phyloP scores from a whole-genome alignment of 805 yeast genomes.

The Spathaspora girioi region DNA sequence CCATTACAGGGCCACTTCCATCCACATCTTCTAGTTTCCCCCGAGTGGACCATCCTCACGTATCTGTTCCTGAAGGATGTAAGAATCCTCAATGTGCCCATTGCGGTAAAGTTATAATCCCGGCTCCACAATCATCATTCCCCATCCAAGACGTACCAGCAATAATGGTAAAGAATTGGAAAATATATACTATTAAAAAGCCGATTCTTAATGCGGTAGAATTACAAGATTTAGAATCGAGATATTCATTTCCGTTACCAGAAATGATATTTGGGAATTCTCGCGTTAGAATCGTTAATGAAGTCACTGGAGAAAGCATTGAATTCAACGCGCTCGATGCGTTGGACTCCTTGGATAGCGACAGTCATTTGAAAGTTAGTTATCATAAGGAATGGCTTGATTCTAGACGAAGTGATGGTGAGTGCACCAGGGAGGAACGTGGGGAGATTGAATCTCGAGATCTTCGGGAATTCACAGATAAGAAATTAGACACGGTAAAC shows the following conservation, averaged over 20 bases:
- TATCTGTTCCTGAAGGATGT: constrained; percentile 39
- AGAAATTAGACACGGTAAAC: constrained; percentile 53
- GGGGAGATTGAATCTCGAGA: constrained; percentile 21
- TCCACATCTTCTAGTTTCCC: not conserved
- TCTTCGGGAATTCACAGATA: constrained; percentile 37
- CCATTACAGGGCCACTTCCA: not conserved
- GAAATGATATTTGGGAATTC: constrained; percentile 97
- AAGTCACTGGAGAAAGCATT: constrained; percentile 40
- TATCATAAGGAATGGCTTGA: constrained; percentile 81
- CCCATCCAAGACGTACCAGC: constrained; percentile 68
- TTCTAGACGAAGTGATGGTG: constrained; percentile 27
- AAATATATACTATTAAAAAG: constrained; percentile 62
- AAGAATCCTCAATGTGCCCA: constrained; percentile 50
- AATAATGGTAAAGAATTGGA: constrained; percentile 73
- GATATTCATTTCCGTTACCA: constrained; percentile 79
- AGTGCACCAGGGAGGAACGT: constrained; percentile 19
- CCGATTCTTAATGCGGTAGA: constrained; percentile 77
- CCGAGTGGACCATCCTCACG: constrained; percentile 4
- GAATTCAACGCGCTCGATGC: constrained; percentile 80
- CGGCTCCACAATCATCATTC: constrained; percentile 63
- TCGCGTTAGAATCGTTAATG: constrained; percentile 48
- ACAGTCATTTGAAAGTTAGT: constrained; percentile 55
- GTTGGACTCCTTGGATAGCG: constrained; percentile 32
- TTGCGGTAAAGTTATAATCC: constrained; percentile 75
- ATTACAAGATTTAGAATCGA: constrained; percentile 56